These are phyloP conservation scores for Tylopilus subfusipes DNA, from an alignment of 768 basidiomycete genomes.

Conservation along the genomic window DNA sequence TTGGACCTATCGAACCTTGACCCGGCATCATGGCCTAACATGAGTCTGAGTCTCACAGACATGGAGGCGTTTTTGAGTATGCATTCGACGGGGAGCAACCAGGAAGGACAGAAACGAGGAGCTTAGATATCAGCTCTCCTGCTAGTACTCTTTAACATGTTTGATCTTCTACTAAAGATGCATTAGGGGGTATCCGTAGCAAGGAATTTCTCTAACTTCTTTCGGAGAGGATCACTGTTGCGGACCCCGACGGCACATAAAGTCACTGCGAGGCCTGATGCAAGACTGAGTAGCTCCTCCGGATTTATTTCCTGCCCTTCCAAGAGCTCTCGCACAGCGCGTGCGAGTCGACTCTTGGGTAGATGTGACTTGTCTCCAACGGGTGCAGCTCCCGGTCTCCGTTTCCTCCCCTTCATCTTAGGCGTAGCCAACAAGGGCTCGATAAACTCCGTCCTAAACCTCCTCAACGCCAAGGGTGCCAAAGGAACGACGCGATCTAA, in stretches of 20 bases:
- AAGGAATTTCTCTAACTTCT: conserved; percentile 59
- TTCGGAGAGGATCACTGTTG: conserved; percentile 63
- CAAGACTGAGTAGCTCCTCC: conserved; percentile 45
- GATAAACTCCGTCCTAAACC: conserved; percentile 69
- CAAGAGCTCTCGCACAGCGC: conserved; percentile 62
- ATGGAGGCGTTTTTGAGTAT: conserved; percentile 56
- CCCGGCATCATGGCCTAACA: conserved; percentile 36
- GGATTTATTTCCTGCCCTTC: conserved; percentile 48
- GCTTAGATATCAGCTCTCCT: conserved; percentile 5
- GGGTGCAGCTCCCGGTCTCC: conserved; percentile 47
- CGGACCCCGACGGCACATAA: conserved; percentile 56
- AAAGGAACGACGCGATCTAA: conserved; percentile 64
- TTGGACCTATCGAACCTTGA: conserved; percentile 46
- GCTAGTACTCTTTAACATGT: conserved; percentile 4
- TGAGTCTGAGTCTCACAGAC: conserved; percentile 49
- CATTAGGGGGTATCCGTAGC: conserved; percentile 9
- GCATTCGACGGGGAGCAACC: conserved; percentile 25
- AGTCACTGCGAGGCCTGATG: conserved; percentile 47
- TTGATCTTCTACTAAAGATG: not conserved
- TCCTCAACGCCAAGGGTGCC: conserved; percentile 60
- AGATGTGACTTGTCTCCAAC: conserved; percentile 35
- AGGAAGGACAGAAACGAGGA: conserved; percentile 24
- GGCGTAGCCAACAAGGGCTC: conserved; percentile 67
- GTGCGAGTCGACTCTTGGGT: conserved; percentile 66
- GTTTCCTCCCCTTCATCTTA: conserved; percentile 51